Percentiles rank a stretch among this genome's conserved stretches.
phyloP scores from a whole-genome alignment of 106 monocot species.

The Dactylorhiza incarnata region DNA sequence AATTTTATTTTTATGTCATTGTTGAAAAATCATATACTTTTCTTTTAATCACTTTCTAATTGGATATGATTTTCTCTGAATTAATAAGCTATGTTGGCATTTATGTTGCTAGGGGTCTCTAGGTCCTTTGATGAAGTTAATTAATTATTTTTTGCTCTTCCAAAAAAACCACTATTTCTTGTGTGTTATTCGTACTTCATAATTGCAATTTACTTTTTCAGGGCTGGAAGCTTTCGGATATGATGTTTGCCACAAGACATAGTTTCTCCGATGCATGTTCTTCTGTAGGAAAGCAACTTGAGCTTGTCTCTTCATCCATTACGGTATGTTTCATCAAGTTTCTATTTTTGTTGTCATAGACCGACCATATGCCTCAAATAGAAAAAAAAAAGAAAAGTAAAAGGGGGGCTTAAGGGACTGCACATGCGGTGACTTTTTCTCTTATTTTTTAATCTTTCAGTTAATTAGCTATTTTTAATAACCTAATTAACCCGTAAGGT shows the following conservation, averaged over 20 bases:
- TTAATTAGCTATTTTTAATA: not conserved
- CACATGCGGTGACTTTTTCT: not conserved
- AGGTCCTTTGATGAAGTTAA: not conserved
- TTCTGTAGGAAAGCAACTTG: slow-evolving; percentile 28
- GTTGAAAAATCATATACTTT: not conserved
- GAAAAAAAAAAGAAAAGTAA: no score
- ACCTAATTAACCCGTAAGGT: not conserved
- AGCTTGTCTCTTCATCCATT: slow-evolving; percentile 29
- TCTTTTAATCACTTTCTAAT: not conserved
- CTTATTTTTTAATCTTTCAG: not conserved
- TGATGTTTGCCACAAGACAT: slow-evolving; percentile 41
- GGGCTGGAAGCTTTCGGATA: slow-evolving; percentile 42
- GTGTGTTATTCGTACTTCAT: not conserved
- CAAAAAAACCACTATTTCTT: not conserved
- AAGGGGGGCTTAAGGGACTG: no score
- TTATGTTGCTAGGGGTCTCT: not conserved
- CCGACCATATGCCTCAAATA: no score
- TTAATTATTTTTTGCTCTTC: not conserved
- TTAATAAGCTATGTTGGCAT: not conserved
- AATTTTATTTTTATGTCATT: not conserved
- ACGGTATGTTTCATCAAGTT: slow-evolving; percentile 13
- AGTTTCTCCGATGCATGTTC: slow-evolving; percentile 29
- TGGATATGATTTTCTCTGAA: not conserved
- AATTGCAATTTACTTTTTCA: slow-evolving; percentile 6
- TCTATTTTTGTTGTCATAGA: not conserved